phyloP scores from a whole-genome alignment of 2,329 filamentous ascomycete species.

The Xylariaceae sp. region DNA sequence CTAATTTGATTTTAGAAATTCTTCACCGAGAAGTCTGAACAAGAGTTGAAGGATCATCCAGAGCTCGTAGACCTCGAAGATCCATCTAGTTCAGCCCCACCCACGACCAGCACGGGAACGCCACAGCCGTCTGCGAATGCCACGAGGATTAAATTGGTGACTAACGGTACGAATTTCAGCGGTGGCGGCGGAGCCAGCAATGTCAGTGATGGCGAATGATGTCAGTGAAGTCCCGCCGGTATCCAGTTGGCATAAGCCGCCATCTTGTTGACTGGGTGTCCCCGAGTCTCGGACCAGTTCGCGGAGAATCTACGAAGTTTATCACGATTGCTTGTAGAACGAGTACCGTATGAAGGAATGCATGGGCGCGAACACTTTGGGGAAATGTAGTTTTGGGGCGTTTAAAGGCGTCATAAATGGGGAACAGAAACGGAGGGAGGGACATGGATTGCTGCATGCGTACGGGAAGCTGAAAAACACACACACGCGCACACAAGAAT shows the following conservation, averaged over 20 bases:
- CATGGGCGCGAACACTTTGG: conserved; percentile 4
- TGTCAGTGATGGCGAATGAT: conserved; percentile 30
- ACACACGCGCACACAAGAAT: not conserved
- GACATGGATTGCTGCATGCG: conserved; percentile 27
- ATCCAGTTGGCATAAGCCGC: not conserved
- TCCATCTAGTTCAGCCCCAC: conserved; percentile 40
- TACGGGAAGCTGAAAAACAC: conserved; percentile 26
- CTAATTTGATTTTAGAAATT: conserved; percentile 44
- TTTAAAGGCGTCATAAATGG: conserved; percentile 13
- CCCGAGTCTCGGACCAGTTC: not conserved
- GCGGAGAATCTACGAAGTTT: not conserved
- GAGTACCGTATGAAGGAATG: conserved; percentile 16
- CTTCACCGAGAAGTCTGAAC: conserved; percentile 50
- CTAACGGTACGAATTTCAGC: conserved; percentile 27
- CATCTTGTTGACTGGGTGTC: not conserved
- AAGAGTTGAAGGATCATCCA: conserved; percentile 48
- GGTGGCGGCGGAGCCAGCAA: conserved; percentile 18
- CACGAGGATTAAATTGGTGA: conserved; percentile 63
- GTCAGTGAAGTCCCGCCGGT: conserved; percentile 14
- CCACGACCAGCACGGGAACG: conserved; percentile 57
- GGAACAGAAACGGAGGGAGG: conserved; percentile 17
- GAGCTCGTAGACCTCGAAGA: conserved; percentile 54
- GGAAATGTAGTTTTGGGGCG: conserved; percentile 16
- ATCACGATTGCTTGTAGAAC: conserved; percentile 9
- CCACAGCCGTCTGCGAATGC: conserved; percentile 54